A percentile compares a stretch with the other conserved stretches of the same genome.
These are phyloP conservation scores for Antarctomyces pellizariae DNA, from an alignment of 495 filamentous ascomycete genomes.

Conservation along the genomic window DNA sequence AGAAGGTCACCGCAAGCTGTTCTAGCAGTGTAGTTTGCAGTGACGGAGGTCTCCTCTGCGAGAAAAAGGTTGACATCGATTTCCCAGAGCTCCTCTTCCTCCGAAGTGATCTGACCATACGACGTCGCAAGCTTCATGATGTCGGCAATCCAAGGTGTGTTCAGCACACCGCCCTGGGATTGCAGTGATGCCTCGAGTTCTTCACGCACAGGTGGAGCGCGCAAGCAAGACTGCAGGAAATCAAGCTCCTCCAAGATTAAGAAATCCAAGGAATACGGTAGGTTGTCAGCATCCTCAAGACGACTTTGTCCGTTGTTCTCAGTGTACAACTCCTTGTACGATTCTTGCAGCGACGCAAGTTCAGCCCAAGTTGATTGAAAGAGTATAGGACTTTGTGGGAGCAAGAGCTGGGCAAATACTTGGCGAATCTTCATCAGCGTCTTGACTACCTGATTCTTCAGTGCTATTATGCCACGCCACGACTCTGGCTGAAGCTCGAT, in stretches of 20 bases:
- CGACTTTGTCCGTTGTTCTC: constrained; percentile 64
- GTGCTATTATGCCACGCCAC: constrained; percentile 56
- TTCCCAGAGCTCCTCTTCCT: constrained; percentile 90
- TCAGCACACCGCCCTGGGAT: constrained; percentile 27
- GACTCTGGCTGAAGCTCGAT: constrained; percentile 18
- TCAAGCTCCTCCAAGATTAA: constrained; percentile 83
- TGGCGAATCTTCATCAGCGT: constrained; percentile 73
- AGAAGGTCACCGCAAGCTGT: constrained; percentile 78
- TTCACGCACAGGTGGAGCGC: constrained; percentile 61
- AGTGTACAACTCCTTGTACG: constrained; percentile 67
- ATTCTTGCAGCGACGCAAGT: constrained; percentile 38
- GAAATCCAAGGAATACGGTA: constrained; percentile 92
- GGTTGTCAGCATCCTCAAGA: constrained; percentile 67
- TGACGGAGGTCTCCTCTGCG: constrained; percentile 82
- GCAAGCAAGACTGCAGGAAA: constrained; percentile 68
- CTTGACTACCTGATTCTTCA: constrained; percentile 83
- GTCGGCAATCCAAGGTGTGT: constrained; percentile 53
- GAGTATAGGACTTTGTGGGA: constrained; percentile 49
- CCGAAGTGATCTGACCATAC: constrained; percentile 77
- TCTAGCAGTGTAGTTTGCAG: constrained; percentile 86
- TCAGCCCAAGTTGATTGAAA: constrained; percentile 80
- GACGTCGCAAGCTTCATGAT: constrained; percentile 60
- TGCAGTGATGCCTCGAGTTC: constrained; percentile 54
- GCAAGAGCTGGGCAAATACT: constrained; percentile 62
- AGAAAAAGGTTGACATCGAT: constrained; percentile 89